phyloP scores from a whole-genome alignment of 345 rosid genomes.

The Turnera subulata region DNA sequence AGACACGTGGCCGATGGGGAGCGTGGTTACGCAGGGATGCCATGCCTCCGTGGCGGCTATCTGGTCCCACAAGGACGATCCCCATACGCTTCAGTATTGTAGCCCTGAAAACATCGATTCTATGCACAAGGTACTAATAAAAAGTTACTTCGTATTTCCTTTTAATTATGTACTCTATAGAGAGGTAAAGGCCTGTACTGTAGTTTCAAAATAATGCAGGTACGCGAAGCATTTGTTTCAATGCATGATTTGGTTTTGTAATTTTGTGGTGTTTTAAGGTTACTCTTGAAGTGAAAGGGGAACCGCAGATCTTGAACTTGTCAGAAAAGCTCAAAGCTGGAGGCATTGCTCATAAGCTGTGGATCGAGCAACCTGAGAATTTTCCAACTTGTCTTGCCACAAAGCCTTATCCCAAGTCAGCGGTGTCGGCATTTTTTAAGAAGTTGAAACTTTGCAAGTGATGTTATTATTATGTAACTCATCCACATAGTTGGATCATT shows the following conservation, averaged over 20 bases:
- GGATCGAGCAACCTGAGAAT: conserved; percentile 93
- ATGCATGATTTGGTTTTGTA: neutral
- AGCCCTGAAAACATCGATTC: conserved; percentile 58
- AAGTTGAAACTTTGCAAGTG: conserved; percentile 83
- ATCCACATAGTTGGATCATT: no score
- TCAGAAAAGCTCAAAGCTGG: conserved; percentile 61
- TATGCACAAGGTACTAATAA: conserved; percentile 68
- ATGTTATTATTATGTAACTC: no score
- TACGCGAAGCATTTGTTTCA: no score
- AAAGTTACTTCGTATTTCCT: neutral
- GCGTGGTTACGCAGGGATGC: conserved; percentile 93
- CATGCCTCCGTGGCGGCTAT: conserved; percentile 86
- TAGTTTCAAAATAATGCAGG: no score
- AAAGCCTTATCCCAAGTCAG: conserved; percentile 66
- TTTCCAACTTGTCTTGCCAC: conserved; percentile 84
- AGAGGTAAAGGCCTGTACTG: no score
- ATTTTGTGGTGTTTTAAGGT: conserved; percentile 36
- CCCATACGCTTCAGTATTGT: conserved; percentile 57
- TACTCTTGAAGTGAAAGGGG: conserved; percentile 93
- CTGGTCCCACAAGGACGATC: conserved; percentile 70
- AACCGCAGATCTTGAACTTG: conserved; percentile 65
- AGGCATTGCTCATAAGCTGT: conserved; percentile 69
- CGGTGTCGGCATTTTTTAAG: conserved; percentile 50
- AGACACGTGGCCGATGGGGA: conserved; percentile 88
- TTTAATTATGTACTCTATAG: neutral